phyloP scores from a whole-genome alignment of 768 basidiomycete species.

The Rhizopogon vulgaris region DNA sequence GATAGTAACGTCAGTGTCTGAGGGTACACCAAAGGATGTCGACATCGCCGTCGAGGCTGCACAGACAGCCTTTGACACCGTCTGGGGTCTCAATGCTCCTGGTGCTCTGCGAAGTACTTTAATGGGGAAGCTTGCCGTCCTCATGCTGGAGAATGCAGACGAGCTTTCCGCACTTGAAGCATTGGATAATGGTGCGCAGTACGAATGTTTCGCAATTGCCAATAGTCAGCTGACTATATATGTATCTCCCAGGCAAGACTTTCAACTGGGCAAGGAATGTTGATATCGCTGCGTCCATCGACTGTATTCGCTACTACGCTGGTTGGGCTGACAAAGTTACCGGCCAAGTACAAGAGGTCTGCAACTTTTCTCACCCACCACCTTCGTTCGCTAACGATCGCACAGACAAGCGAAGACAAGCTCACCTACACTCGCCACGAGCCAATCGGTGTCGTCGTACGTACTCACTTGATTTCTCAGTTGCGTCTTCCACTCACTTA shows the following conservation, averaged over 20 bases:
- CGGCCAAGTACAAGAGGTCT: slow-evolving; percentile 64
- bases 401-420: slow-evolving; percentile 34
- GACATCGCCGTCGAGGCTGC: slow-evolving; percentile 70
- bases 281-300: slow-evolving; percentile 46
- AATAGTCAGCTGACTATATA: no score
- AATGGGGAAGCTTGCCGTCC: slow-evolving; percentile 55
- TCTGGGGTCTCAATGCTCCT: slow-evolving; percentile 61
- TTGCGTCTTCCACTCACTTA: neutral
- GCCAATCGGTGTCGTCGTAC: slow-evolving; percentile 49
- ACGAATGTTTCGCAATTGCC: neutral
- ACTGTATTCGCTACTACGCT: slow-evolving; percentile 69
- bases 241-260: slow-evolving; percentile 43
- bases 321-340: slow-evolving; percentile 87
- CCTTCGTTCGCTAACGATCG: neutral
- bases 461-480: neutral
- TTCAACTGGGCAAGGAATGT: slow-evolving; percentile 40
- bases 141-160: slow-evolving; percentile 57
- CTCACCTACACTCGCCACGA: slow-evolving; percentile 67
- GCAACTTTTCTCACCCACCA: neutral
- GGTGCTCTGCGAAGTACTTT: slow-evolving; percentile 48
- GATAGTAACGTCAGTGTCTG: slow-evolving; percentile 48
- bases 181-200: slow-evolving; percentile 52
- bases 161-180: slow-evolving; percentile 71
- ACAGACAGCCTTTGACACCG: slow-evolving; percentile 50
- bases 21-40: slow-evolving; percentile 64